Evolutionary conservation across 495 filamentous ascomycete genomes (phyloP).

Genomic region (Penicillium canariense): DNA sequence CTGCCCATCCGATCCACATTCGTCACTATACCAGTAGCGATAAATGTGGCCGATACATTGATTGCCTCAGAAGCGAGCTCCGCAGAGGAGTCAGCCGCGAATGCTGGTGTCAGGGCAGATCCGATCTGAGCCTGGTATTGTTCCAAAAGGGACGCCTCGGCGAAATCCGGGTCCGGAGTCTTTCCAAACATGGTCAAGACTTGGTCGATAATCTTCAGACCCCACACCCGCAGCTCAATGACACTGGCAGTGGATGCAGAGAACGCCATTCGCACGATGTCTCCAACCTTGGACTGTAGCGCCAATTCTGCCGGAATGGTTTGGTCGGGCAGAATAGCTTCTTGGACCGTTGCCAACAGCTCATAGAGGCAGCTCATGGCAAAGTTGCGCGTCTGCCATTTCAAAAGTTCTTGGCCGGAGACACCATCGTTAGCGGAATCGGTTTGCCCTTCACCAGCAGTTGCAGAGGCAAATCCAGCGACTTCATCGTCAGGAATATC

Average conservation of each 20-base stretch:
- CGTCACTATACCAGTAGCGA: constrained; percentile 94
- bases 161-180: constrained; percentile 91
- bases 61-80: constrained; percentile 93
- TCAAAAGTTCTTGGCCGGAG: constrained; percentile 78
- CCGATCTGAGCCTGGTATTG: constrained; percentile 99
- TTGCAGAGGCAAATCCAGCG: constrained; percentile 81
- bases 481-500: constrained; percentile 96
- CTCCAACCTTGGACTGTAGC: constrained; percentile 80
- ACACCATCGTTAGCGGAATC: constrained; percentile 58
- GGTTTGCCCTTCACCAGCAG: constrained; percentile 59
- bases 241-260: constrained; percentile 94
- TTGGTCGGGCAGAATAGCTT: constrained; percentile 66
- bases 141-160: constrained; percentile 90
- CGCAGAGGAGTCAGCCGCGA: constrained; percentile 91
- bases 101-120: constrained; percentile 92
- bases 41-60: constrained; percentile 96
- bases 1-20: constrained; percentile 97
- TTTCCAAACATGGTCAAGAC: constrained; percentile 95
- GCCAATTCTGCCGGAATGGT: constrained; percentile 69
- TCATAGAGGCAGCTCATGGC: constrained; percentile 90
- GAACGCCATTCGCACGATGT: constrained; percentile 96
- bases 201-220: constrained; percentile 88
- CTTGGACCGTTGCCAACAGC: constrained; percentile 69
- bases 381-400: constrained; percentile 96
- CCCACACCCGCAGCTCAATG: constrained; percentile 81